Percentiles rank a stretch among this genome's conserved stretches.
Evolutionary conservation across 495 filamentous ascomycete species (phyloP).

Genomic region (Peziza echinospora): DNA sequence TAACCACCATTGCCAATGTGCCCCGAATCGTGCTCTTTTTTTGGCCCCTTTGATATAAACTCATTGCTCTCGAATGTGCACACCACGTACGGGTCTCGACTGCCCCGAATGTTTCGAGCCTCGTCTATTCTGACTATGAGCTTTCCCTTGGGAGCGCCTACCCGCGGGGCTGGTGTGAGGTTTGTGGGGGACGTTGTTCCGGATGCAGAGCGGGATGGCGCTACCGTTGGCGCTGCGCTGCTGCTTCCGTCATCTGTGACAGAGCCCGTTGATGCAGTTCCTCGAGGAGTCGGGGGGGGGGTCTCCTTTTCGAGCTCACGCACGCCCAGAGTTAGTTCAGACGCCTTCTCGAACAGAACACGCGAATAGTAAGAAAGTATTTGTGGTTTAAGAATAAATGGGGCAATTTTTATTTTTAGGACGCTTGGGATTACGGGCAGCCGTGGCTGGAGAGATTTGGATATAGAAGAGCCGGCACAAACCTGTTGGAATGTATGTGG

Average conservation of each 20-base stretch:
- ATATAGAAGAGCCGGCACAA: constrained; percentile 11
- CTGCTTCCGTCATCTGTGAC: constrained; percentile 9
- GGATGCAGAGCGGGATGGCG: constrained; percentile 5
- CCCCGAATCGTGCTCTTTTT: no score
- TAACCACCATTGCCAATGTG: constrained; percentile 27
- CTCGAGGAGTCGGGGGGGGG: constrained; percentile 17
- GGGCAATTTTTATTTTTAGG: not conserved
- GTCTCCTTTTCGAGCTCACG: constrained; percentile 19
- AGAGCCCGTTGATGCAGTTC: constrained; percentile 17
- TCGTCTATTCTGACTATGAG: constrained; percentile 71
- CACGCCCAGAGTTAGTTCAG: constrained; percentile 12
- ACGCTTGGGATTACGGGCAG: not conserved
- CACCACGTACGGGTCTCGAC: constrained; percentile 80
- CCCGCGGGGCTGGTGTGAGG: constrained; percentile 26
- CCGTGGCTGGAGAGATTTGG: constrained; percentile 4
- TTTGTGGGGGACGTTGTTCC: constrained; percentile 3
- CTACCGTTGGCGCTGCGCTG: constrained; percentile 5
- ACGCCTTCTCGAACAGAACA: constrained; percentile 6
- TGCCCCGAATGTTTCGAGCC: constrained; percentile 57
- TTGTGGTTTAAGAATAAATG: not conserved
- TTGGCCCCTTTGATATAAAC: constrained; percentile 72
- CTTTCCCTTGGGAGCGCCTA: constrained; percentile 68
- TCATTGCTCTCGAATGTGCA: constrained; percentile 94
- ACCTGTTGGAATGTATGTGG: constrained; percentile 19
- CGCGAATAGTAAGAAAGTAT: not conserved